Percentiles rank a stretch among this genome's conserved stretches.
These are phyloP conservation scores for Aeminium ludgeri DNA, from an alignment of 495 filamentous ascomycete genomes.

Conservation along the genomic window DNA sequence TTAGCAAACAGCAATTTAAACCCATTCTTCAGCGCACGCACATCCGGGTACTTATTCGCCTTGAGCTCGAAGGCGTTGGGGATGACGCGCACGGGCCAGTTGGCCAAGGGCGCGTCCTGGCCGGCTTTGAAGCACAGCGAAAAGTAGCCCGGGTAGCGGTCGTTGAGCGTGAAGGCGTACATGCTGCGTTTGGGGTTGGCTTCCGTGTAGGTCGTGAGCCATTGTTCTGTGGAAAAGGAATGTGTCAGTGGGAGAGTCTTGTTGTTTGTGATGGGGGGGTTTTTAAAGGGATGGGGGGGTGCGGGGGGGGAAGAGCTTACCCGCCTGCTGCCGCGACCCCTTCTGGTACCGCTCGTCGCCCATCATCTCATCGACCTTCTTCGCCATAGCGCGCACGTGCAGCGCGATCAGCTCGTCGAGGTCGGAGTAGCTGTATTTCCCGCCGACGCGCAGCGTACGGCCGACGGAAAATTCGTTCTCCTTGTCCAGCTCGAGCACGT, in stretches of 20 bases:
- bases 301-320: slow-evolving; percentile 36
- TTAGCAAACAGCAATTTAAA: slow-evolving; percentile 45
- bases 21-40: slow-evolving; percentile 83
- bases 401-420: slow-evolving; percentile 93
- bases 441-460: slow-evolving; percentile 60
- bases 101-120: slow-evolving; percentile 46
- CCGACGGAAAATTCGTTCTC: slow-evolving; percentile 91
- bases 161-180: slow-evolving; percentile 87
- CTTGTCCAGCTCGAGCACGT: slow-evolving; percentile 91
- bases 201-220: slow-evolving; percentile 85
- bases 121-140: slow-evolving; percentile 89
- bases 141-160: slow-evolving; percentile 88
- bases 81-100: slow-evolving; percentile 80
- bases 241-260: not conserved
- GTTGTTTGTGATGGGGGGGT: too few relatives aligned
- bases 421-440: slow-evolving; percentile 83
- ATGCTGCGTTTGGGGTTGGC: slow-evolving; percentile 87
- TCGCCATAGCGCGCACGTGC: slow-evolving; percentile 92
- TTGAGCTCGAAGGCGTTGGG: slow-evolving; percentile 79
- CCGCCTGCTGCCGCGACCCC: slow-evolving; percentile 61
- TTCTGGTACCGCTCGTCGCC: slow-evolving; percentile 78
- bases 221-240: slow-evolving; percentile 49
- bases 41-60: slow-evolving; percentile 76
- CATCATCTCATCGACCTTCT: slow-evolving; percentile 94
- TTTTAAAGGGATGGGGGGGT: slow-evolving; percentile 1